phyloP scores from a whole-genome alignment of 2,329 filamentous ascomycete genomes.

The Paracoccidioides brasiliensis region DNA sequence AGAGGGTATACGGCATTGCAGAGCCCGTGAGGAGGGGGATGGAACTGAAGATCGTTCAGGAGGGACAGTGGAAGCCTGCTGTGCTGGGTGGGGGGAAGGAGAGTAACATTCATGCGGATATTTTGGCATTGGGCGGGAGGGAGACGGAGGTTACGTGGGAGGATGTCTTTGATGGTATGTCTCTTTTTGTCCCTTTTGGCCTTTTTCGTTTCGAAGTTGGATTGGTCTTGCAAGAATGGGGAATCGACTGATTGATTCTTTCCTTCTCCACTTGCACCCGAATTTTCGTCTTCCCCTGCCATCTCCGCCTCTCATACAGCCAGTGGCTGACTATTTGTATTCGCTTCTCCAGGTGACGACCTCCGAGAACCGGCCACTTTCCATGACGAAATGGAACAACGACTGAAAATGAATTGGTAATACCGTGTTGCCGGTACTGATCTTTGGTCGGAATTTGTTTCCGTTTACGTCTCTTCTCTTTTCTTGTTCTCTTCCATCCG shows the following conservation, averaged over 20 bases:
- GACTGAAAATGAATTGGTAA: constrained; percentile 58
- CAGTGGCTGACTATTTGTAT: constrained; percentile 4
- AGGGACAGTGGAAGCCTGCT: constrained; percentile 61
- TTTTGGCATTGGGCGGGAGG: constrained; percentile 54
- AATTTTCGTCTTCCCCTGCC: background rate
- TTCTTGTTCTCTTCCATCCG: background rate
- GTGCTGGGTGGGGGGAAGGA: constrained; percentile 47
- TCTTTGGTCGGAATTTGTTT: background rate
- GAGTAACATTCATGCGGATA: constrained; percentile 72
- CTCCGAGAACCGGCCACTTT: constrained; percentile 56
- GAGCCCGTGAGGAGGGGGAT: constrained; percentile 87
- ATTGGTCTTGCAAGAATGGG: background rate
- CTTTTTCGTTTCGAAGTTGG: background rate
- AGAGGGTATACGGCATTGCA: constrained; percentile 77
- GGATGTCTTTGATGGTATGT: constrained; percentile 68
- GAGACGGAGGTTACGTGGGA: constrained; percentile 79
- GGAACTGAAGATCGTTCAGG: constrained; percentile 80
- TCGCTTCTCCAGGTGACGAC: constrained; percentile 44
- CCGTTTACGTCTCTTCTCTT: background rate
- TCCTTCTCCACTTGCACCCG: background rate
- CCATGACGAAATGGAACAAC: constrained; percentile 88
- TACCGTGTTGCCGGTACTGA: background rate
- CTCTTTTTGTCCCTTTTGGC: constrained; percentile 7
- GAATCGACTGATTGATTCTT: background rate
- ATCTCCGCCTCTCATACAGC: background rate